Base-by-base conservation (phyloP, 164 flowering plant genomes). In the Chimonanthus praecox region DNA sequence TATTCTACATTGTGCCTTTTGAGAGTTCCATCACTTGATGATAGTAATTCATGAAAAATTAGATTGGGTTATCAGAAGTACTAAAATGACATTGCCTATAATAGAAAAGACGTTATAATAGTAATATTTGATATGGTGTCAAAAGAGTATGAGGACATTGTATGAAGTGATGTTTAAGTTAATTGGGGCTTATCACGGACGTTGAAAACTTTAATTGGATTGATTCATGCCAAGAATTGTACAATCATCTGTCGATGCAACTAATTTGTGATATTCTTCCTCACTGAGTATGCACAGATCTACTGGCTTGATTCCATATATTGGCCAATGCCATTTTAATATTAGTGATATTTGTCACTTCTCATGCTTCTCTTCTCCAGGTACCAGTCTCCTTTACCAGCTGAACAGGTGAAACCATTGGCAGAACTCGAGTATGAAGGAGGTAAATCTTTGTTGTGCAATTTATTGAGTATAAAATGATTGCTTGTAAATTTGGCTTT, bases 351-450 rank as follows among this genome's bases (percentile, higher is more conserved):
- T 6, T 70, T 21, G 64, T 13, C 63, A 33, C 43, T 21, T 13
- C 10, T 6, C 33, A 64, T 71, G 13, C 47, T 5, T 71, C 3
- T 7, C 64, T 68, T 7, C 1, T 77, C 47, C 81, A 94, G 98
- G 81, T 94, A 92, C 76, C 96, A 93, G 79, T 81, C 86, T 67
- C 97, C 97, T 33, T 72, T 93, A 69, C 93, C 98, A 58, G 93
- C 87, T 49, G 98, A 93, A 46, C 90, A 84, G 79, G 94, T 93
- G 82, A 93, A 85, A 81, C 76, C 85, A 13, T 75, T 76, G 44
- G 49, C 77, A n/a, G 98, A 90, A 13, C 78, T 80, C 70, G 93
- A 93, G n/a, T 83, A 88, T 80, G 94, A 90, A 72, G 98, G 91
- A 85, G 92, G 94, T 88, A 78, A n/a, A 4, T 20, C 5, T 61